Percentiles rank a stretch among this genome's conserved stretches.
Evolutionary conservation across 1,284 basidiomycete genomes (phyloP).

Genomic region (Fomitopsis palustris): DNA sequence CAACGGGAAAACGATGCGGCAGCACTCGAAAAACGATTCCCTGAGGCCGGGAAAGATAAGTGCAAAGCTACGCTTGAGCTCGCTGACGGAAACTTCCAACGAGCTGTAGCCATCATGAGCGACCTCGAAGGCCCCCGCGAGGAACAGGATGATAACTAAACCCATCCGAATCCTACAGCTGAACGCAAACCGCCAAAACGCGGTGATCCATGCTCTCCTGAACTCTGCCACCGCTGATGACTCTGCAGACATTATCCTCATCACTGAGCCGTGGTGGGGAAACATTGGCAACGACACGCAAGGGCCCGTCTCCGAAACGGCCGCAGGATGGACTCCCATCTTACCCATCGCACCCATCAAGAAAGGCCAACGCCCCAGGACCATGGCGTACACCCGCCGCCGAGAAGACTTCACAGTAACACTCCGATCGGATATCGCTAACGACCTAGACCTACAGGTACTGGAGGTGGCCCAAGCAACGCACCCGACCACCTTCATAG

Average conservation of each 20-base stretch:
- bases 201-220: not conserved
- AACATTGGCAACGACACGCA: too few species aligned
- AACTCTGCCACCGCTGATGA: not conserved
- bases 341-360: not conserved
- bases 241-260: not conserved
- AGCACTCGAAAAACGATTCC: not conserved
- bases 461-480: not conserved
- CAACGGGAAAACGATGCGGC: not conserved
- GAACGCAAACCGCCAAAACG: slow-evolving; percentile 1
- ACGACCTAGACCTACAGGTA: slow-evolving; percentile 4
- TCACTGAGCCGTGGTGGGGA: too few species aligned
- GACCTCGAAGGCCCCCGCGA: not conserved
- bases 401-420: slow-evolving; percentile 2
- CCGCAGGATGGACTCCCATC: slow-evolving; percentile 2
- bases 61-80: not conserved
- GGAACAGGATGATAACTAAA: not conserved
- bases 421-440: slow-evolving; percentile 2
- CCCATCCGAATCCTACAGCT: slow-evolving; percentile 3
- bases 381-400: too few species aligned
- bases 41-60: not conserved
- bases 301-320: slow-evolving; percentile 1
- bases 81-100: not conserved
- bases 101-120: not conserved
- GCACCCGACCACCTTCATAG: not conserved
- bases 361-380: not conserved